These are phyloP conservation scores for Typha latifolia DNA, from an alignment of 176 grass and related monocot species.

Conservation along the genomic window DNA sequence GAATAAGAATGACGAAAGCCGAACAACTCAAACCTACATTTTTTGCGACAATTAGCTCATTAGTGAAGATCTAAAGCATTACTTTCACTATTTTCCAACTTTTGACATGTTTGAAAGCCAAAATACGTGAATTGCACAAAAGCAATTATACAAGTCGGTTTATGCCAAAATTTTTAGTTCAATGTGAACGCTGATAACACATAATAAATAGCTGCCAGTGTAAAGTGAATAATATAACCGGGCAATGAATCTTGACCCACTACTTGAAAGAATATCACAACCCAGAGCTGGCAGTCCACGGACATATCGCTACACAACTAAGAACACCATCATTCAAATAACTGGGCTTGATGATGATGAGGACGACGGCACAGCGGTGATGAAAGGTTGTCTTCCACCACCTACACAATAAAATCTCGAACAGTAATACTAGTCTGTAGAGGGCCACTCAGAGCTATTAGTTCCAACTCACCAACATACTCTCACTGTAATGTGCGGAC, in stretches of 20 bases:
- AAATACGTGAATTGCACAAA: too few relatives aligned
- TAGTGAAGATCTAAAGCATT: too few relatives aligned
- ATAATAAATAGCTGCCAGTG: not conserved
- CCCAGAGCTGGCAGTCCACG: slow-evolving; percentile 5
- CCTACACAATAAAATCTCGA: slow-evolving; percentile 27
- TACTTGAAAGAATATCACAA: slow-evolving; percentile 34
- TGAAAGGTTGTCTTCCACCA: slow-evolving; percentile 26
- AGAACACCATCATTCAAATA: too few relatives aligned
- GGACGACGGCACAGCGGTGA: not conserved
- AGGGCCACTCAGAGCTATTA: slow-evolving; percentile 18
- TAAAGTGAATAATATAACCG: slow-evolving; percentile 17
- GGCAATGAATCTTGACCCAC: slow-evolving; percentile 27
- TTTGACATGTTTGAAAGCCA: too few relatives aligned
- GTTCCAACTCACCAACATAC: slow-evolving; percentile 32
- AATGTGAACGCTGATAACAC: slow-evolving; percentile 6
- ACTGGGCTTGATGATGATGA: too few relatives aligned
- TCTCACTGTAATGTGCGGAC: slow-evolving; percentile 19
- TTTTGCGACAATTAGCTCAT: too few relatives aligned
- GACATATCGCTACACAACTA: too few relatives aligned
- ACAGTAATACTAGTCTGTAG: slow-evolving; percentile 21
- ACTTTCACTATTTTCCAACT: too few relatives aligned
- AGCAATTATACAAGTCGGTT: slow-evolving; percentile 27
- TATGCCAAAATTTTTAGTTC: slow-evolving; percentile 37
- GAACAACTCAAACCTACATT: too few relatives aligned
- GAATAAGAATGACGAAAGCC: too few relatives aligned